Percentiles rank a stretch among this genome's conserved stretches.
Evolutionary conservation across 2,329 filamentous ascomycete genomes (phyloP).

Genomic region (Aspergillus felis): DNA sequence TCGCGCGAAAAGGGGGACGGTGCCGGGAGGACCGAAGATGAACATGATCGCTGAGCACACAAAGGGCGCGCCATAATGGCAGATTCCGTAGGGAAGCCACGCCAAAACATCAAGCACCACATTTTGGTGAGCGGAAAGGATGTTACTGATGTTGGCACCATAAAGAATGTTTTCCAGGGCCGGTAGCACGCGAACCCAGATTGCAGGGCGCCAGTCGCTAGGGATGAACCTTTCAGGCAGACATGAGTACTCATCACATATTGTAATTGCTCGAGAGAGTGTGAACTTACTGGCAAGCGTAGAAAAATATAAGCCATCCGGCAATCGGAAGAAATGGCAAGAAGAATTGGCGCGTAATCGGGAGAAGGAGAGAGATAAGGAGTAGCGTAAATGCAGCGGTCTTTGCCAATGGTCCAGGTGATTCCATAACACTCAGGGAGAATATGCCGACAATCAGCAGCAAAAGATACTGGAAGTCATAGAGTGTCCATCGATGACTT

Average conservation of each 20-base stretch:
- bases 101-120: constrained; percentile 80
- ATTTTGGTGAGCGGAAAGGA: constrained; percentile 84
- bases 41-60: constrained; percentile 78
- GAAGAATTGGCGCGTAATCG: constrained; percentile 85
- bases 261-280: neutral
- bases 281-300: constrained; percentile 76
- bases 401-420: constrained; percentile 73
- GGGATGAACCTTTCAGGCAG: constrained; percentile 71
- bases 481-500: constrained; percentile 72
- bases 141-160: constrained; percentile 92
- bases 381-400: constrained; percentile 65
- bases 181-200: constrained; percentile 92
- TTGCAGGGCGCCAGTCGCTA: constrained; percentile 80
- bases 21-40: constrained; percentile 81
- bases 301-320: constrained; percentile 87
- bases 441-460: constrained; percentile 73
- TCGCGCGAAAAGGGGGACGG: constrained; percentile 76
- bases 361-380: constrained; percentile 69
- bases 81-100: constrained; percentile 89
- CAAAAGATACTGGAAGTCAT: constrained; percentile 81
- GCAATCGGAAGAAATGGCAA: constrained; percentile 81
- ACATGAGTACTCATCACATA: constrained; percentile 14
- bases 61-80: constrained; percentile 82
- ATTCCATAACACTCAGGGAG: constrained; percentile 75
- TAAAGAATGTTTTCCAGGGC: constrained; percentile 96